Evolutionary conservation across 495 filamentous ascomycete genomes (phyloP), one percentile per base, ranked within the genome.

Genomic region (Apiosordaria backusii): DNA sequence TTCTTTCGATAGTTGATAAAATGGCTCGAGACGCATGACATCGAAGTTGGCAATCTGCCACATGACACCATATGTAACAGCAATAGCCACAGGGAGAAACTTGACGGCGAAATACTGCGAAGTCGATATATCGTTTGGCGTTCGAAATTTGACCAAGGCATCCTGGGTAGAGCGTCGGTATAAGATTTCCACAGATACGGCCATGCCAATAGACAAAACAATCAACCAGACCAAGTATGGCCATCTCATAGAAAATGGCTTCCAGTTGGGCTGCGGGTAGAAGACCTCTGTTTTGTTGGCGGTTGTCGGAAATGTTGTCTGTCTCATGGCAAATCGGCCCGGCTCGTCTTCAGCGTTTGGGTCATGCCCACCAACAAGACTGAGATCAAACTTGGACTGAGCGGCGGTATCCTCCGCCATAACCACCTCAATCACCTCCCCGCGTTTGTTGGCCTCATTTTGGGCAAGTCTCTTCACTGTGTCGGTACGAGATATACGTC

Each of bases 21-120:
- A 92, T 1, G 89, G 85, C 71, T 93, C 90, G 7, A 91, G 74
- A 5, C 90, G 86, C 76, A 87, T 89, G 15, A 92, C 85, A 65
- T 92, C 89, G 61, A 89, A 89, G 76, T 91, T 89, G 57, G 86
- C 85, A 55, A 88, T 80, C 73, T 91, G 89, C 88, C 89, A 92
- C 19, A 92, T 63, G 16, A 92, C 85, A 72, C 90, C 90, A 70
- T 88, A 93, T 0, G 83, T 78, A 50, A 92, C 90, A 57, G 87
- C 84, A 23, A 90, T 75, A 4, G 91, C 70, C 0, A 87, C 89
- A 0, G 90, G 89, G 22, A 90, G 77, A 70, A 92, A 92, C 70
- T 90, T 91, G 82, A 90, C 86, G 53, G 82, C 77, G 68, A 91
- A 90, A 71, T 89, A 92, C 15, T 81, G 67, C 27, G 74, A 69